Conservation (phyloP, 1,284 basidiomycete species). For the Phellinidium pouzarii region DNA sequence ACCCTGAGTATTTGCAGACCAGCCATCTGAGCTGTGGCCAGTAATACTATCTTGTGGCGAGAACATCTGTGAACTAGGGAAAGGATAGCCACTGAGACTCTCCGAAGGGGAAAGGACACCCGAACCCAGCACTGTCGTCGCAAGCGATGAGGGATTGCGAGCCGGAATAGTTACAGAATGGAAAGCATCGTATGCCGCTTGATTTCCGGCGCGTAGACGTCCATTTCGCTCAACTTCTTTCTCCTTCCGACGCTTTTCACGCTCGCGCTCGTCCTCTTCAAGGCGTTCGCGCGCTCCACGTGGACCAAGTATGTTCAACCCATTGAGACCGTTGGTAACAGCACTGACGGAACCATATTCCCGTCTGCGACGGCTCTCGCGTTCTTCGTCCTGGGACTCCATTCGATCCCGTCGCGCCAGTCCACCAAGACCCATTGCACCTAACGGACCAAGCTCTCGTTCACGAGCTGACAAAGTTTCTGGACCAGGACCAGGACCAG, state of each 20-base stretch:
- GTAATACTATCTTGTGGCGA: slow-evolving; percentile 15
- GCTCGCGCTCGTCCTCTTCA: slow-evolving; percentile 59
- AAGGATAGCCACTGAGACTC: slow-evolving; percentile 18
- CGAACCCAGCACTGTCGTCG: background rate
- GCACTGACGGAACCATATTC: slow-evolving; percentile 30
- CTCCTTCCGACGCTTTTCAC: slow-evolving; percentile 44
- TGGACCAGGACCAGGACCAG: slow-evolving; percentile 28
- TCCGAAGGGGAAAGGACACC: slow-evolving; percentile 29
- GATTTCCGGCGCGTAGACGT: slow-evolving; percentile 38
- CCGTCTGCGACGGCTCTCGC: slow-evolving; percentile 27
- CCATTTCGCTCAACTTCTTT: slow-evolving; percentile 29
- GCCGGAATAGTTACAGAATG: slow-evolving; percentile 42
- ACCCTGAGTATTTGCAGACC: slow-evolving; percentile 7
- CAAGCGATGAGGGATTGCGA: slow-evolving; percentile 5
- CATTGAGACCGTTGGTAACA: slow-evolving; percentile 32
- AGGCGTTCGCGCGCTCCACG: slow-evolving; percentile 55
- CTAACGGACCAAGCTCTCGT: slow-evolving; percentile 40
- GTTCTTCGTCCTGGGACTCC: slow-evolving; percentile 27
- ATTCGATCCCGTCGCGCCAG: slow-evolving; percentile 24
- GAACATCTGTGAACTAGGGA: slow-evolving; percentile 10
- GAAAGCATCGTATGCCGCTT: slow-evolving; percentile 65
- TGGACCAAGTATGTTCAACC: slow-evolving; percentile 25
- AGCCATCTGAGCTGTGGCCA: slow-evolving; percentile 8
- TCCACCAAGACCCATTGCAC: slow-evolving; percentile 41
- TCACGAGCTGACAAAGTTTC: slow-evolving; percentile 41